These are phyloP conservation scores for Suillus weaverae DNA, from an alignment of 768 basidiomycete species.

Conservation along the genomic window DNA sequence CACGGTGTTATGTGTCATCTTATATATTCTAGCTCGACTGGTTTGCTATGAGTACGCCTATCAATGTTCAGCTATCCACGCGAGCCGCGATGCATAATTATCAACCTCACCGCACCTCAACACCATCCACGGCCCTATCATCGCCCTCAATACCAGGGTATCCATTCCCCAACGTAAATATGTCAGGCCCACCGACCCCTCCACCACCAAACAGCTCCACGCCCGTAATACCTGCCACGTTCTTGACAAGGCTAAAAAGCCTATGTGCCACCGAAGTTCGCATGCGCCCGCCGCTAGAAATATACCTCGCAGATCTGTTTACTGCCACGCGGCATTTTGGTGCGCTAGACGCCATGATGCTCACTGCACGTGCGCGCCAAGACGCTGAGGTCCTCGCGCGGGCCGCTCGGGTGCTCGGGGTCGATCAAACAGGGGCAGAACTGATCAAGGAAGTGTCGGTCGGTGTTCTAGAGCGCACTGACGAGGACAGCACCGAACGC, in stretches of 20 bases:
- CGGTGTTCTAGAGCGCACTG: conserved; percentile 17
- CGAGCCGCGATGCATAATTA: conserved; percentile 34
- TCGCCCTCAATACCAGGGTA: conserved; percentile 33
- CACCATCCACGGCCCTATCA: conserved; percentile 25
- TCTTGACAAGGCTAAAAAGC: conserved; percentile 29
- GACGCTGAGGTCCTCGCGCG: conserved; percentile 69
- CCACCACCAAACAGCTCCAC: conserved; percentile 14
- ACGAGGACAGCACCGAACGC: conserved; percentile 16
- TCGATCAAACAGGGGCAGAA: conserved; percentile 60
- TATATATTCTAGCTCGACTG: conserved; percentile 58
- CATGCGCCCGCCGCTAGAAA: conserved; percentile 50
- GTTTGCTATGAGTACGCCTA: conserved; percentile 73
- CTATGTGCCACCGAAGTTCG: conserved; percentile 37
- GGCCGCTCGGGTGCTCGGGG: conserved; percentile 65
- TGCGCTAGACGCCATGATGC: conserved; percentile 64
- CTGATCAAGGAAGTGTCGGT: conserved; percentile 40
- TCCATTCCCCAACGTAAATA: conserved; percentile 19
- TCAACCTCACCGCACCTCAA: conserved; percentile 29
- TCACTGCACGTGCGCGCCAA: conserved; percentile 57
- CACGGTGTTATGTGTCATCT: conserved; percentile 6
- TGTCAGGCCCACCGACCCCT: conserved; percentile 29
- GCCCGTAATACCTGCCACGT: conserved; percentile 32
- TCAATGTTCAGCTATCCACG: conserved; percentile 47
- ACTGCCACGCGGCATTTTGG: conserved; percentile 72
- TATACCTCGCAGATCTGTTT: conserved; percentile 76